A percentile compares a stretch with the other conserved stretches of the same genome.
Conservation (phyloP, 2,329 filamentous ascomycete genomes). For the Ustulina deusta region DNA sequence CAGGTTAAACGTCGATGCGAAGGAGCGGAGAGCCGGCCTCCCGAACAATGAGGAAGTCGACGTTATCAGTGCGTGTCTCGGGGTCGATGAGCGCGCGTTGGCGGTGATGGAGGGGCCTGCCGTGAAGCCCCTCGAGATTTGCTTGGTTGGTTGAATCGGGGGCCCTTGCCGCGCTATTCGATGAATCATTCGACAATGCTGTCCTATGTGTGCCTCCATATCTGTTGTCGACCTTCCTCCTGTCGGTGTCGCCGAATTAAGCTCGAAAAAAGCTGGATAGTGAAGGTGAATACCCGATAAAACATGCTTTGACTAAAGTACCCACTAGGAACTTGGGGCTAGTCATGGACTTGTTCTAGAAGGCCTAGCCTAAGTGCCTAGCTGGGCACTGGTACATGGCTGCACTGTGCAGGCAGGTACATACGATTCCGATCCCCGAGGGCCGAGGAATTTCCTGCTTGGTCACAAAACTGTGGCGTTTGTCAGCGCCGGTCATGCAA, state of each 20-base stretch:
- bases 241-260: slow-evolving; percentile 5
- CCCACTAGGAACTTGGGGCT: background rate
- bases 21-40: slow-evolving; percentile 18
- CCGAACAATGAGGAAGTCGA: slow-evolving; percentile 1
- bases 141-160: background rate
- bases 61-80: slow-evolving; percentile 9
- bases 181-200: slow-evolving; percentile 25
- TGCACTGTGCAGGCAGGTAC: background rate
- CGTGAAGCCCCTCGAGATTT: slow-evolving; percentile 15
- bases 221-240: background rate
- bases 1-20: slow-evolving; percentile 19
- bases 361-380: background rate
- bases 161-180: slow-evolving; percentile 16
- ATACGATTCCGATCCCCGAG: slow-evolving; percentile 30
- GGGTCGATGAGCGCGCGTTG: background rate
- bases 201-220: slow-evolving; percentile 28
- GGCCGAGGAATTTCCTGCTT: slow-evolving; percentile 28
- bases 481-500: slow-evolving; percentile 39
- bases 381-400: background rate
- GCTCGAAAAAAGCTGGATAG: background rate
- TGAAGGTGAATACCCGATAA: background rate
- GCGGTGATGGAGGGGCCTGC: background rate
- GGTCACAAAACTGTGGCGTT: slow-evolving; percentile 24
- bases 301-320: background rate
- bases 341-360: slow-evolving; percentile 20